phyloP scores from a whole-genome alignment of 1,139 yeast genomes.

The Insectozyma bohioensis region DNA sequence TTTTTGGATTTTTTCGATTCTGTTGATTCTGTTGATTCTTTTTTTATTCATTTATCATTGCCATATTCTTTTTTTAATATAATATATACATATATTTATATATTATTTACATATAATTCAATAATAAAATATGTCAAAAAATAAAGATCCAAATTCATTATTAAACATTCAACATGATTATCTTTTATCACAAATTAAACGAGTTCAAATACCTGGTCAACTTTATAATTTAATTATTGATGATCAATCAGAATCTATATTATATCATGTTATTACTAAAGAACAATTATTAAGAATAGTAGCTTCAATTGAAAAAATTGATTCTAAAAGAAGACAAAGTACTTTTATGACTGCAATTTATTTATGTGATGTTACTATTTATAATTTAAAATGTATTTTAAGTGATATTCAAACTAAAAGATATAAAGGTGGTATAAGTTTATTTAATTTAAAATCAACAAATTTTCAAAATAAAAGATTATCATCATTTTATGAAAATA shows the following conservation, averaged over 20 bases:
- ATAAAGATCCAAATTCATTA: conserved; percentile 35
- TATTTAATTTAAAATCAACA: conserved; percentile 24
- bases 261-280: conserved; percentile 36
- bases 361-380: conserved; percentile 36
- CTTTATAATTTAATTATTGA: conserved; percentile 42
- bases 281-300: conserved; percentile 42
- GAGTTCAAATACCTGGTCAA: conserved; percentile 32
- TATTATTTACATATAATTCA: too few relatives aligned
- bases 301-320: conserved; percentile 42
- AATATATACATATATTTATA: too few relatives aligned
- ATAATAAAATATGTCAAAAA: conserved; percentile 18
- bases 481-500: conserved; percentile 22
- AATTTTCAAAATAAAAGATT: neutral
- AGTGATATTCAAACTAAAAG: conserved; percentile 42
- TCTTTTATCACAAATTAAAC: conserved; percentile 34
- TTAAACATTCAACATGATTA: conserved; percentile 36
- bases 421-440: conserved; percentile 39
- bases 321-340: conserved; percentile 34
- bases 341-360: conserved; percentile 44
- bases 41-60: too few relatives aligned
- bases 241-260: conserved; percentile 33
- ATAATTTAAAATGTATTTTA: conserved; percentile 41
- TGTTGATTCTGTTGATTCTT: too few relatives aligned
- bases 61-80: too few relatives aligned
- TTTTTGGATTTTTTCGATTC: too few relatives aligned